Evolutionary conservation across 1,284 basidiomycete species (phyloP), one percentile per base, ranked within the genome.

Genomic region (Moesziomyces sp.): DNA sequence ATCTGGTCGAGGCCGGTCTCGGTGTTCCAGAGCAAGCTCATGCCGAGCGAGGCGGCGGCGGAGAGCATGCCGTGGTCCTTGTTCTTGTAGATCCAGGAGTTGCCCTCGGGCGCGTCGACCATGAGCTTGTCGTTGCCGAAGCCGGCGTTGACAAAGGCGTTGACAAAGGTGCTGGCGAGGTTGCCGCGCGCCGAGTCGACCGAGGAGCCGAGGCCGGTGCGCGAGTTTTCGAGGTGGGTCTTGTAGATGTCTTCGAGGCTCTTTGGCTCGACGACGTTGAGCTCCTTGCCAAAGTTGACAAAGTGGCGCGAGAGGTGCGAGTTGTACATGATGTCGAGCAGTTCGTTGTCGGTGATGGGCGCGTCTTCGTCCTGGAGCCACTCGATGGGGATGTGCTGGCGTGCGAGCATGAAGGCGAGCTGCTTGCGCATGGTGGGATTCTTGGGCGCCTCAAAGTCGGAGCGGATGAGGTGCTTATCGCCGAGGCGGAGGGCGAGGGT

Each of bases 1-100:
- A 98, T 92, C 79, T 96, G 93, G 83, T 91, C 92, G 59, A 99
- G 88, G 80, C 97, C 97, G 62, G 92, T 89, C 67, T 99, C 97
- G 28, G 93, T 93, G 85, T 99, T 95, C 97, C 97, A 99, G 3
- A 99, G 87, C 76, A 98, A 87, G 85, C 92, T 92, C 61, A 99
- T 88, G 50, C 97, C 97, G 55, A 98, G 88, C 66, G 93, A 95
- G 3, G 97, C 97, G 21, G 96, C 90, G 19, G 97, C 97, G 72
- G 93, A 94, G 88, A 97, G 90, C 94, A 97, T 98, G 62, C 94
- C 93, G 92, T 97, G 92, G 60, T 98, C 96, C 86, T 98, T 98
- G 87, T 98, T 98, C 89, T 98, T 98, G 88, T 99, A 99, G 74
- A 99, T 94, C 93, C 95, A 99, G 78, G 93, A 95, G 85, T 91